A percentile compares a stretch with the other conserved stretches of the same genome.
Evolutionary conservation across 306 rosid species (phyloP).

Genomic region (Sophora flavescens): DNA sequence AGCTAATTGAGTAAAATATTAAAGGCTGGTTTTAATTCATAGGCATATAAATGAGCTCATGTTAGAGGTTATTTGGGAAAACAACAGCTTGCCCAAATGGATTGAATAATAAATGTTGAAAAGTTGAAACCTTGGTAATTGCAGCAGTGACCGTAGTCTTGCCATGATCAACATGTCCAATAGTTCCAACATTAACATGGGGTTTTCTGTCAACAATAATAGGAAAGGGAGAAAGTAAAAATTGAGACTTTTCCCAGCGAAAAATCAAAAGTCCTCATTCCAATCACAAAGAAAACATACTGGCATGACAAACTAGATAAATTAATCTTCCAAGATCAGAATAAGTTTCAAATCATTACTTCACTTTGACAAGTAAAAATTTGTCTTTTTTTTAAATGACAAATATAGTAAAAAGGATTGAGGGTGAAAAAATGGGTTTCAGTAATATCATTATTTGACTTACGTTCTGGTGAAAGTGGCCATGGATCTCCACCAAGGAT

Average conservation of each 20-base stretch:
- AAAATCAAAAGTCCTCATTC: neutral
- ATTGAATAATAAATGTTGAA: neutral
- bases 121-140: conserved; percentile 46
- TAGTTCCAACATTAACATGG: conserved; percentile 56
- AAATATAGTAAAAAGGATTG: neutral
- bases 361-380: neutral
- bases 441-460: neutral
- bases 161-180: conserved; percentile 58
- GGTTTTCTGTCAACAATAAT: conserved; percentile 45
- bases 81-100: too few relatives aligned
- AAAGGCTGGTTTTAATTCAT: neutral
- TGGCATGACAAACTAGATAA: neutral
- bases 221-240: neutral
- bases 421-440: neutral
- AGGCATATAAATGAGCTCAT: too few relatives aligned
- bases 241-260: neutral
- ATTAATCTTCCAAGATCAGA: neutral
- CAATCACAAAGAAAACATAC: neutral
- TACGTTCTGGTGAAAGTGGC: conserved; percentile 58
- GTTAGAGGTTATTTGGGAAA: too few relatives aligned
- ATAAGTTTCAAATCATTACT: neutral
- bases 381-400: too few relatives aligned
- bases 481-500: conserved; percentile 69
- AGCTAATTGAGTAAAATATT: conserved; percentile 9
- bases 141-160: conserved; percentile 56